Base-by-base conservation (phyloP, 345 rosid species). In the Carallia brachiata region DNA sequence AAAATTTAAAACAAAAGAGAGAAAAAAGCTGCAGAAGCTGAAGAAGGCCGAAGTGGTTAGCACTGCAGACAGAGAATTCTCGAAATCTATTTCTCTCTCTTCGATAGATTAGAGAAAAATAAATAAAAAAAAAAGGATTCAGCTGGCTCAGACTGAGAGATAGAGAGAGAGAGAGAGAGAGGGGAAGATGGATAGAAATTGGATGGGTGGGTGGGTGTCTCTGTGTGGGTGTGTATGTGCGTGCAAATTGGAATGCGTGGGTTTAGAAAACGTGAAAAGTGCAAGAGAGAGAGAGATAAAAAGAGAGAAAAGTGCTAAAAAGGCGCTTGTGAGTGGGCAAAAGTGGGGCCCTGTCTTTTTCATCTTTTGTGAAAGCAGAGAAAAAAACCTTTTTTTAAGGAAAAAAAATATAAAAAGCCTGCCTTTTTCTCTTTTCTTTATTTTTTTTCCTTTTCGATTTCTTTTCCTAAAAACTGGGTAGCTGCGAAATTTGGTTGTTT, bases 241-340 rank as follows among this genome's bases (percentile, higher is more conserved):
- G 67, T 57, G 52, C 17, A 19, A 28, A 23, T 23, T 16, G 79
- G 69, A 81, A 68, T 52, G 69, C 79, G 75, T 73, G 76, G 82
- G 84, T 77, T 74, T 80, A 78, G 76, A 81, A 83, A 87, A 83
- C 83, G 83, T 73, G 88, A 81, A 70, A 54, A 55, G 50, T 39
- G 17, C 53, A 18, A 69, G 79, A 74, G 73, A 74, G 62, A 73
- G 70, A 75, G 54, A 28, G 50, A 61, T 6, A 13, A n/a, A 52
- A 7, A 9, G 7, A 8, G 48, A 40, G 15, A 40, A 40, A 40
- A 40, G 48, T 40, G 48, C 48, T 8, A 40, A 44, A 40, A 44
- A 13, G 50, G 50, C 17, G 0, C 50, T 15, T 77, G 60, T 55
- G 31, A 55, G 85, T 70, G 79, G 72, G 66, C 39, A 36, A 4